phyloP scores from a whole-genome alignment of 306 rosid species.

The Lotus japonicus region DNA sequence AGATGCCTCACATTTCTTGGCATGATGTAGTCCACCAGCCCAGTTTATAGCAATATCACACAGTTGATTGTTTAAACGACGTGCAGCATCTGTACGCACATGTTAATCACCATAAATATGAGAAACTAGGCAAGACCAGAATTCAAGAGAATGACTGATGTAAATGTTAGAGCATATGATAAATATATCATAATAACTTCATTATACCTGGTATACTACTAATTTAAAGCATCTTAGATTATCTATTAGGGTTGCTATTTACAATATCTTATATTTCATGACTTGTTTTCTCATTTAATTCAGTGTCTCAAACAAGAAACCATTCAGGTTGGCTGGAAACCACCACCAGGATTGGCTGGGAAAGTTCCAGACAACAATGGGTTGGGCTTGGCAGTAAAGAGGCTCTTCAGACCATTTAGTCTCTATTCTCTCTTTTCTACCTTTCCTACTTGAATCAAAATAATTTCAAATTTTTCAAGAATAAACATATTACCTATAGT shows the following conservation, averaged over 20 bases:
- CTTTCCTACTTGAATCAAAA: neutral
- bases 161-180: neutral
- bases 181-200: neutral
- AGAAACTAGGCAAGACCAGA: slow-evolving; percentile 11
- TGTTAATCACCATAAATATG: slow-evolving; percentile 7
- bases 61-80: slow-evolving; percentile 80
- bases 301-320: too few species aligned
- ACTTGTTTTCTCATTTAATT: too few species aligned
- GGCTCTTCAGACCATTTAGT: neutral
- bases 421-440: neutral
- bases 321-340: neutral
- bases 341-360: neutral
- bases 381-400: neutral
- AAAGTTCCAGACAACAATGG: neutral
- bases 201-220: neutral
- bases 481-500: slow-evolving; percentile 61
- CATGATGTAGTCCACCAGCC: slow-evolving; percentile 99
- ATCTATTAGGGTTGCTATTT: neutral
- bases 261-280: neutral
- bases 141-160: neutral
- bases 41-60: slow-evolving; percentile 97
- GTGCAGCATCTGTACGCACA: slow-evolving; percentile 77
- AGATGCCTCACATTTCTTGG: slow-evolving; percentile 98
- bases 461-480: neutral
- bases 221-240: neutral